These are phyloP conservation scores for Anastatica hierochuntica DNA, from an alignment of 345 rosid genomes.

Conservation along the genomic window DNA sequence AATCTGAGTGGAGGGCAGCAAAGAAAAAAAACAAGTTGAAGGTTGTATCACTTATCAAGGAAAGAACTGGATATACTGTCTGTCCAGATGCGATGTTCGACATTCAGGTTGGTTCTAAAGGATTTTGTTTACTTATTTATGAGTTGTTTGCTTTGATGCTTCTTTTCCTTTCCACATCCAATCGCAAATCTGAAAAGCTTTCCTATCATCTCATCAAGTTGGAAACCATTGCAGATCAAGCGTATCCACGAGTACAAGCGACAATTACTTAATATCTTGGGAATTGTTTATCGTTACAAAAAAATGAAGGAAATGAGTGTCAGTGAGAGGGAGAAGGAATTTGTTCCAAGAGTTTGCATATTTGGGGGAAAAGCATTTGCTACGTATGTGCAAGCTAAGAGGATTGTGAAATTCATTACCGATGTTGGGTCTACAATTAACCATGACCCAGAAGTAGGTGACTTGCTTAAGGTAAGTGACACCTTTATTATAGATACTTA, in stretches of 20 bases:
- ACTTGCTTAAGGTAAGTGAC: constrained; percentile 51
- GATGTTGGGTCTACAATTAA: constrained; percentile 63
- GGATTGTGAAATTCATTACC: constrained; percentile 63
- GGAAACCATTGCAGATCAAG: constrained; percentile 40
- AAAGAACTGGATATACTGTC: constrained; percentile 62
- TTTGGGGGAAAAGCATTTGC: constrained; percentile 81
- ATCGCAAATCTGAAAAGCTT: background rate
- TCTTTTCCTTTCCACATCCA: background rate
- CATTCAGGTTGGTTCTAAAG: constrained; percentile 47
- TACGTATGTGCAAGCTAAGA: constrained; percentile 74
- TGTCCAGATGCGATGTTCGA: constrained; percentile 81
- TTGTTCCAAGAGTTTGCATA: constrained; percentile 65
- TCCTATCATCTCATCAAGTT: background rate
- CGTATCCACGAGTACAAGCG: constrained; percentile 78
- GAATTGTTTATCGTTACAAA: constrained; percentile 64
- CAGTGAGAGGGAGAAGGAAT: constrained; percentile 39
- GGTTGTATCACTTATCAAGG: constrained; percentile 53
- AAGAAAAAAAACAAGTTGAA: constrained; percentile 65
- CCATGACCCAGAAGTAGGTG: constrained; percentile 67
- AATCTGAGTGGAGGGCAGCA: constrained; percentile 53
- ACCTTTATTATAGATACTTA: background rate
- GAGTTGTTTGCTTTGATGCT: background rate
- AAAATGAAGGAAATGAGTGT: constrained; percentile 67
- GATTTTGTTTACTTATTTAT: background rate
- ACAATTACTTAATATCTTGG: constrained; percentile 61